phyloP scores from a whole-genome alignment of 805 yeast species.

The Yarrowia phangngaensis region DNA sequence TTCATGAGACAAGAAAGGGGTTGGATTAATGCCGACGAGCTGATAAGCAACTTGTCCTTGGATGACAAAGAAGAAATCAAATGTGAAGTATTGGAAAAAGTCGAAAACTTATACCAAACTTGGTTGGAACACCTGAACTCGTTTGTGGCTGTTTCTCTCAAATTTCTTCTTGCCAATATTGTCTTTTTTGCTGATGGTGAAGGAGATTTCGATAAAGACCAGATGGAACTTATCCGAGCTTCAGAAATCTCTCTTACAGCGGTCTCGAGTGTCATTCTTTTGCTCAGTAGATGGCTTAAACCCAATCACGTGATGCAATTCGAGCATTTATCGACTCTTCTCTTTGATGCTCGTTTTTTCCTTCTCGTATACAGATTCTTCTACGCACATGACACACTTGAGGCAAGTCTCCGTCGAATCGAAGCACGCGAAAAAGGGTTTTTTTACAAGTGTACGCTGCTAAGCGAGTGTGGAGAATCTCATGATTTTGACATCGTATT shows the following conservation, averaged over 20 bases:
- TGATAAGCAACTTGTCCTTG: neutral
- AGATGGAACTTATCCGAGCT: constrained; percentile 50
- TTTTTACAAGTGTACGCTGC: constrained; percentile 11
- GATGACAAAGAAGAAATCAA: constrained; percentile 2
- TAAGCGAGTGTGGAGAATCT: neutral
- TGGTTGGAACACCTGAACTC: constrained; percentile 58
- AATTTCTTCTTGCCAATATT: constrained; percentile 55
- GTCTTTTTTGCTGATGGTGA: constrained; percentile 30
- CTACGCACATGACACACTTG: constrained; percentile 32
- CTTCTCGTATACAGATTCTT: constrained; percentile 40
- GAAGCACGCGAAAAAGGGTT: constrained; percentile 7
- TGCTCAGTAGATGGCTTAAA: constrained; percentile 73
- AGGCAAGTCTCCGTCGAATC: constrained; percentile 28
- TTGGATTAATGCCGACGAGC: constrained; percentile 38
- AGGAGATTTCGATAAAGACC: constrained; percentile 3
- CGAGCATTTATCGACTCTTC: constrained; percentile 64
- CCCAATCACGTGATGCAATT: constrained; percentile 71
- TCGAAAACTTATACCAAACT: constrained; percentile 56
- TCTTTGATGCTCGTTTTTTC: constrained; percentile 69
- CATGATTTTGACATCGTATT: neutral
- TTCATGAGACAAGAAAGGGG: constrained; percentile 76
- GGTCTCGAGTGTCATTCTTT: constrained; percentile 49
- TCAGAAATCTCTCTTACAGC: constrained; percentile 63
- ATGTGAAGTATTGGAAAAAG: constrained; percentile 46
- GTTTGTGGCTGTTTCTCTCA: constrained; percentile 58